Percentiles rank a stretch among this genome's conserved stretches.
phyloP scores from a whole-genome alignment of 2,329 filamentous ascomycete genomes.

The Neurospora sp. region DNA sequence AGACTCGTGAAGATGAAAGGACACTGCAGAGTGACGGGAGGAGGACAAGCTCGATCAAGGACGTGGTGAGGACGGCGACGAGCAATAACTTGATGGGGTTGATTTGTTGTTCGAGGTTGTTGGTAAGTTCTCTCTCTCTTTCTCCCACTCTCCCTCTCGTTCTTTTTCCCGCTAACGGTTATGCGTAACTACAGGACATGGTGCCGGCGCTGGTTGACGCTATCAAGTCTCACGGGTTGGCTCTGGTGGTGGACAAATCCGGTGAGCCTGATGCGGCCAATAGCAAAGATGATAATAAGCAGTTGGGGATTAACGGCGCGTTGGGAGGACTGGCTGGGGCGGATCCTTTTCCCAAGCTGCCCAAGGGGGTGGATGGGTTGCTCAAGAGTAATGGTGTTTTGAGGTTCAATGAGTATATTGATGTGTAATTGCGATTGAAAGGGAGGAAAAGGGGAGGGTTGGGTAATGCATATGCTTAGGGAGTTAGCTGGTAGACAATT shows the following conservation, averaged over 20 bases:
- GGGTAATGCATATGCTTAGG: background rate
- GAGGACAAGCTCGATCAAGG: constrained; percentile 79
- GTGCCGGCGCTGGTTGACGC: constrained; percentile 86
- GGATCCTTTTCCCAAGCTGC: constrained; percentile 51
- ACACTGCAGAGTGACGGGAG: constrained; percentile 49
- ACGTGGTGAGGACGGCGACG: constrained; percentile 84
- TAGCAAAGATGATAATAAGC: constrained; percentile 11
- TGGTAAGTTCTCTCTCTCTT: constrained; percentile 48
- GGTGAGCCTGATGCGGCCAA: constrained; percentile 33
- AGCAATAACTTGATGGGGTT: constrained; percentile 98
- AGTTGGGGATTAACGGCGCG: background rate
- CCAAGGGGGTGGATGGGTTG: constrained; percentile 79
- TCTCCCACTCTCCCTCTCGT: background rate
- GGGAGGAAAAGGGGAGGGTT: background rate
- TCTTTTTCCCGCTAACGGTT: constrained; percentile 3
- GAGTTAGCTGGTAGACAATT: background rate
- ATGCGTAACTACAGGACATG: constrained; percentile 54
- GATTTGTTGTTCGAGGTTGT: constrained; percentile 75
- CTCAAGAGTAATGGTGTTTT: constrained; percentile 79
- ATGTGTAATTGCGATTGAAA: constrained; percentile 37
- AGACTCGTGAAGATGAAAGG: background rate
- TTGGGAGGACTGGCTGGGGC: constrained; percentile 11
- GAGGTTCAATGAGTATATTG: constrained; percentile 87
- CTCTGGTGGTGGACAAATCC: constrained; percentile 82
- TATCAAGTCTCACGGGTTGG: constrained; percentile 88